Conservation (phyloP, 257 asterid genomes). For the Jasminum sambac region DNA sequence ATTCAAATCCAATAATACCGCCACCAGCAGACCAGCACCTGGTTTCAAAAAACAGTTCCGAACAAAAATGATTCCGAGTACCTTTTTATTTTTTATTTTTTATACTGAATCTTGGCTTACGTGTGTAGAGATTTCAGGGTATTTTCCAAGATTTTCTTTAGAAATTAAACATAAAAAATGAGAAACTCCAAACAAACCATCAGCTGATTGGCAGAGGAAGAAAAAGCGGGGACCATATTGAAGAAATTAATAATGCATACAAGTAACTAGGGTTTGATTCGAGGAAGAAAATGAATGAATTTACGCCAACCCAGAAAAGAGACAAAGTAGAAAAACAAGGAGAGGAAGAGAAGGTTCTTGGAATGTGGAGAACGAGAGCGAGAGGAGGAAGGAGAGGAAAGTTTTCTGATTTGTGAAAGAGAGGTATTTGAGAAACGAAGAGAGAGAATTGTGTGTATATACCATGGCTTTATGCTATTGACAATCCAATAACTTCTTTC, state of each 20-base stretch:
- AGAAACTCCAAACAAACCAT: background rate
- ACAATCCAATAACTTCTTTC: background rate
- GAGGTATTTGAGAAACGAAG: background rate
- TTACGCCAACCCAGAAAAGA: background rate
- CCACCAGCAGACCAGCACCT: background rate
- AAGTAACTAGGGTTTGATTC: background rate
- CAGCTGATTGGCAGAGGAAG: background rate
- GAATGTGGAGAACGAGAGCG: constrained; percentile 5
- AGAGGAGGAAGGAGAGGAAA: background rate
- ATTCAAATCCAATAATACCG: background rate
- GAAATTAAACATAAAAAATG: background rate
- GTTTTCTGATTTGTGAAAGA: constrained; percentile 6
- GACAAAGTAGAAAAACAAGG: constrained; percentile 1
- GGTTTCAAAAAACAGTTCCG: background rate
- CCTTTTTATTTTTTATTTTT: no score
- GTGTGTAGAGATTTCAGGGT: background rate
- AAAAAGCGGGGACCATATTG: background rate
- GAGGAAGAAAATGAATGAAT: background rate
- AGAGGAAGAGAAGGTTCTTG: constrained; percentile 1
- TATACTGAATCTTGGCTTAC: background rate
- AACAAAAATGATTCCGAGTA: background rate
- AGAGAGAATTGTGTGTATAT: background rate
- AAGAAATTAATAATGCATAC: background rate
- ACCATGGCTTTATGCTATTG: background rate
- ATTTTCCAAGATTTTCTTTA: background rate